Evolutionary conservation across 164 flowering plant genomes (phyloP), one percentile per base, ranked within the genome.

Genomic region (Berberis vulgaris): DNA sequence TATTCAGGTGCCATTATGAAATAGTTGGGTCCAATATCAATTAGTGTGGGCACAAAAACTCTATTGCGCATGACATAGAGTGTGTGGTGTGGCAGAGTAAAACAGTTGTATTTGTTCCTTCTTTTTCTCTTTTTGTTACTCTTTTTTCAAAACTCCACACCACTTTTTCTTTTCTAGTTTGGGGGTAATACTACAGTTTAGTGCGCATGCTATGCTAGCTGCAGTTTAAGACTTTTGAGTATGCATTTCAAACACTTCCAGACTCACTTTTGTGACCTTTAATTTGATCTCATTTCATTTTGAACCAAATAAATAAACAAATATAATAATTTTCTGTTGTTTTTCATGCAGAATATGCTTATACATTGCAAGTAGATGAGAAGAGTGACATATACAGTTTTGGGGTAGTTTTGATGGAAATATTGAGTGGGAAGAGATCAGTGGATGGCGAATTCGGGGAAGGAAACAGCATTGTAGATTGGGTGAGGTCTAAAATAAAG

Each of bases 341-440:
- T 54, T 2, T 57, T 3, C 6, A 26, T 61, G 65, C 84, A 95
- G 99, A 95, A 73, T 95, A 95, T 64, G 96, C 97, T 0, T 95
- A 95, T 64, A 95, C 98, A 1, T 73, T 95, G 43, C 98, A 91
- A 78, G 99, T 95, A 2, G 97, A 91, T 47, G 97, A 91, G 67
- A 95, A 95, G 86, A 91, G 99, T 56, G 99, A 95, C 62, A 95
- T 91, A 13, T 95, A 91, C 70, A 95, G 97, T 71, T 95, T 64
- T 44, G 98, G 97, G 9, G 99, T 95, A 49, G 89, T 91, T 49
- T 54, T 95, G 59, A 79, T 95, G 89, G 99, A 95, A 78, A 79
- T 87, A 10, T 43, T 95, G 11, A 84, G 83, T 41, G 97, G 99
- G 2, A 88, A 83, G 62, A 76, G 89, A 66, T 87, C 96, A 7